Evolutionary conservation across 2,329 filamentous ascomycete genomes (phyloP), one percentile per base, ranked within the genome.

Genomic region (Seiridium cupressi): DNA sequence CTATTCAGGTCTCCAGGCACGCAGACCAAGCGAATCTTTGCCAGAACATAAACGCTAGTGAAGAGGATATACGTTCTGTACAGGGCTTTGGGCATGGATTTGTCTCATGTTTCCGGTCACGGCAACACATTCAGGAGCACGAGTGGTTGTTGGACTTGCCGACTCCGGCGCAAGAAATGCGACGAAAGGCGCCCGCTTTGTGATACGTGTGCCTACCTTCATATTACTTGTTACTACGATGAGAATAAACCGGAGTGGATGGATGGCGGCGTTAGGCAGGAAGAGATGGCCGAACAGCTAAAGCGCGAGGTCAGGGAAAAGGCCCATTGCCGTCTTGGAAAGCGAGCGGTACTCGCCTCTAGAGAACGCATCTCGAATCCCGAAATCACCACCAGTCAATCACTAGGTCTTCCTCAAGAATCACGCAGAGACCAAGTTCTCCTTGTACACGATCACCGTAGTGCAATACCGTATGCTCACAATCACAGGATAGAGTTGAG

Each of bases 111-210:
- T 26, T 26, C 18, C 18, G 18, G 18, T 36, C 53, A 55, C n/a
- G 44, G 35, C n/a, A 54, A 4, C 51, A 55, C 35, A 5, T 6
- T 55, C 8, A 36, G 53, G 31, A 51, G 31, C 59, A 64, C 48
- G 1, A 54, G n/a, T 10, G 66, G 66, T 4, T 78, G 76, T 56
- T 78, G 74, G 76, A 78, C 74, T 7, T 79, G 77, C 59, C 72
- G 75, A 53, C 66, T 79, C 18, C 72, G 77, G 26, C 75, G 74
- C 48, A 80, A 80, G 64, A 77, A 76, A 65, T 80, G 77, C 65
- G 75, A 79, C 59, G 73, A 76, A 65, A 64, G 55, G n/a, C 70
- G 66, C 7, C 75, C 76, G n/a, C 60, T 69, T 26, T 80, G 78
- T 63, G 64, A 67, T 4, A 60, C 59, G 34, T 81, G 78, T 62